Base-by-base conservation (phyloP, 2,329 filamentous ascomycete genomes). In the Clonostachys sp. region DNA sequence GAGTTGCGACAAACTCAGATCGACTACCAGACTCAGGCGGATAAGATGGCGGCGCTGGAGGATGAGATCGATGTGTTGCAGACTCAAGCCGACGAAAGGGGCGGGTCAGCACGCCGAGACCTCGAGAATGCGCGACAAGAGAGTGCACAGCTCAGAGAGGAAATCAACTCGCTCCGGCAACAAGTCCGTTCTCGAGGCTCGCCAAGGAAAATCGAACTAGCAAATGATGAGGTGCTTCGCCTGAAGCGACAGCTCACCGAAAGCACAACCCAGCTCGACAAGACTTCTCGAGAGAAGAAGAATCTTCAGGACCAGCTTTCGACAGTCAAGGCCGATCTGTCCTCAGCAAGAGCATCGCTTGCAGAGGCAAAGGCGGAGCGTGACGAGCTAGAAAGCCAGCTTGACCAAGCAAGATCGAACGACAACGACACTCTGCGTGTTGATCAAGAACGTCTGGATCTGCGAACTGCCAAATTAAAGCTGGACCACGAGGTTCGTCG, bases 11-110 rank as follows among this genome's bases (percentile, higher is more conserved):
- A 85, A 44, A 79, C 80, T 24, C 80, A 84, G 53, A 74, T 84
- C 18, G 81, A 85, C 53, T 77, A 81, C 58, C 78, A 82, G 53
- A 62, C 74, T 1, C 73, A 88, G 50, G 72, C 73, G 44, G 84
- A 87, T 53, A 89, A 83, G 61, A 72, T 84, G 3, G 80, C 86
- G 48, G 75, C 77, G 8, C 63, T 91, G 17, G 86, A 91, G 59
- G 87, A 91, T 53, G 87, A 91, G 60, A 74, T 90, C n/a, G 83
- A 89, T 46, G 80, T 89, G 30, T 67, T 91, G 13, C 86, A 90
- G 61, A 57, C 47, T 39, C 36, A 39, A 18, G 17, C 17, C 14
- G 36, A 39, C 4, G 24, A 30, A 30, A 55, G 55, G 5, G 48
- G 54, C 33, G 57, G 55, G 13, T n/a, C 17, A 39, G 17, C 14